A percentile compares a stretch with the other conserved stretches of the same genome.
Conservation (phyloP, 129 eudicot species). For the Lactuca sativa region DNA sequence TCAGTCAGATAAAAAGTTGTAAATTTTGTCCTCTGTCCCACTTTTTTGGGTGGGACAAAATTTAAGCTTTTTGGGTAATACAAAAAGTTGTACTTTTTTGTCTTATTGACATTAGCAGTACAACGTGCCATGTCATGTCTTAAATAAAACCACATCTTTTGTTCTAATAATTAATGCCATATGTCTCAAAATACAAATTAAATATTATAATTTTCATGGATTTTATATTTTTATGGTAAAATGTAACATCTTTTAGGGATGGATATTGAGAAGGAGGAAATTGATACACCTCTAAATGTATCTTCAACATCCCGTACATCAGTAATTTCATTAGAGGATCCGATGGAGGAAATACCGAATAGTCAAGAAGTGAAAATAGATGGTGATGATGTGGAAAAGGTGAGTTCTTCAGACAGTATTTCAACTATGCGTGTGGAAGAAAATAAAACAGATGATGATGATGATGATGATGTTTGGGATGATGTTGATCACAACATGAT, state of each 20-base stretch:
- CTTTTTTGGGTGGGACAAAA: too few species aligned
- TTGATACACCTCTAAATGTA: background rate
- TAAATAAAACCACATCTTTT: background rate
- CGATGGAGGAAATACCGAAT: background rate
- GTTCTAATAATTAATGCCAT: conserved; percentile 19
- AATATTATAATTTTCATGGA: background rate
- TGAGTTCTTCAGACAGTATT: conserved; percentile 8
- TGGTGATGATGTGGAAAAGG: conserved; percentile 9
- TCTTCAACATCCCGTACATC: conserved; percentile 17
- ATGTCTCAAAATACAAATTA: background rate
- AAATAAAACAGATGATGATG: background rate
- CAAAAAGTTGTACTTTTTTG: too few species aligned
- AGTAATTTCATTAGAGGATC: background rate
- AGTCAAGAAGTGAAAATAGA: conserved; percentile 8
- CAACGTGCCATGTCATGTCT: background rate
- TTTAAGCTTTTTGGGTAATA: too few species aligned
- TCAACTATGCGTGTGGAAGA: conserved; percentile 13
- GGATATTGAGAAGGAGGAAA: background rate
- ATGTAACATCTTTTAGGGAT: conserved; percentile 8
- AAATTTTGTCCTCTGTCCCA: too few species aligned
- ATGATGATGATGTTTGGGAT: background rate
- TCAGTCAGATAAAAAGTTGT: too few species aligned
- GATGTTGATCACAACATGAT: background rate
- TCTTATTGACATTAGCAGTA: background rate
- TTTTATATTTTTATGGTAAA: background rate